These are phyloP conservation scores for Ceratobasidium sp. DNA, from an alignment of 1,284 basidiomycete genomes.

Conservation along the genomic window DNA sequence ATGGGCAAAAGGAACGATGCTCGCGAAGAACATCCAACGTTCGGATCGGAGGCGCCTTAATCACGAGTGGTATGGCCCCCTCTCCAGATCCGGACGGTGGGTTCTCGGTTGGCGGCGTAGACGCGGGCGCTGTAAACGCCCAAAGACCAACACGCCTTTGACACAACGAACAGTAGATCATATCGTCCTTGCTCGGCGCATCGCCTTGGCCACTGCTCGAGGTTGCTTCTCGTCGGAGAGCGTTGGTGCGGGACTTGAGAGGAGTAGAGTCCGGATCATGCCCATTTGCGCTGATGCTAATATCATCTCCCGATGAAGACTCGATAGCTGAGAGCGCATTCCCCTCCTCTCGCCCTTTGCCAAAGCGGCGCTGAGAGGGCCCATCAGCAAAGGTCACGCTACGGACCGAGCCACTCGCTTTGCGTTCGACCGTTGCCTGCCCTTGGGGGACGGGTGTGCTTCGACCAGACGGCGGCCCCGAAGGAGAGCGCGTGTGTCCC, in stretches of 20 bases:
- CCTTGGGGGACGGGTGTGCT: slow-evolving; percentile 40
- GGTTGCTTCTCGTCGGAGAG: slow-evolving; percentile 25
- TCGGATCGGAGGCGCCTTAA: slow-evolving; percentile 35
- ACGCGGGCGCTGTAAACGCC: slow-evolving; percentile 67
- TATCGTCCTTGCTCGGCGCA: slow-evolving; percentile 53
- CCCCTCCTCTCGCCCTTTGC: slow-evolving; percentile 37
- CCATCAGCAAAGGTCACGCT: slow-evolving; percentile 41
- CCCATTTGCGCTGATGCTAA: slow-evolving; percentile 43
- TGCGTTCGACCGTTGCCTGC: slow-evolving; percentile 32
- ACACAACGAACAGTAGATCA: slow-evolving; percentile 76
- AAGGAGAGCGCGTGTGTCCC: slow-evolving; percentile 37
- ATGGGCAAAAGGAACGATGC: slow-evolving; percentile 84
- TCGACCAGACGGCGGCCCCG: slow-evolving; percentile 27
- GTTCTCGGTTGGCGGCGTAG: slow-evolving; percentile 52
- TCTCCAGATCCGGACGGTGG: slow-evolving; percentile 28
- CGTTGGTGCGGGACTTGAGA: slow-evolving; percentile 49
- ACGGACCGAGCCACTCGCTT: slow-evolving; percentile 40
- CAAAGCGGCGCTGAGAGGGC: slow-evolving; percentile 38
- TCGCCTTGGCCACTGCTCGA: slow-evolving; percentile 29
- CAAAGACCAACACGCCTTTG: slow-evolving; percentile 82
- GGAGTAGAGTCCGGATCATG: slow-evolving; percentile 39
- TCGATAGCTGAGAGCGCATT: slow-evolving; percentile 27
- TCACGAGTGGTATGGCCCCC: neutral
- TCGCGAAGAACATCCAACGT: slow-evolving; percentile 72
- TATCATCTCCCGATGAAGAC: slow-evolving; percentile 52